Percentiles rank a stretch among this genome's conserved stretches.
Evolutionary conservation across 1,284 basidiomycete genomes (phyloP).

Genomic region (Ceratobasidium sp.): DNA sequence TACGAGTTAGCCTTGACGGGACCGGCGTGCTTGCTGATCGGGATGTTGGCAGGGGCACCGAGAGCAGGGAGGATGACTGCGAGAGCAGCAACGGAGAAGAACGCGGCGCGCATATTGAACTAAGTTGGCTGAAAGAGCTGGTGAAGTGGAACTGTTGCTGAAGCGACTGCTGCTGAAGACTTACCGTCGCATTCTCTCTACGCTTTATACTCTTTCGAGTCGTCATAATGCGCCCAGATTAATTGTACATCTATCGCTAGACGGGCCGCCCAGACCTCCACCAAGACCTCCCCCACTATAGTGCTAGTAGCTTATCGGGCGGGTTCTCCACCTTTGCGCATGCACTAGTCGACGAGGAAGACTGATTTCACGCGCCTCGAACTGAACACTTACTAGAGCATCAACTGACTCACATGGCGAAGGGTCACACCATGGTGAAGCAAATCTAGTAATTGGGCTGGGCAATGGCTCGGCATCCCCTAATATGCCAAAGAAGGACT

Average conservation of each 20-base stretch:
- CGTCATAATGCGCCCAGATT: too few relatives aligned
- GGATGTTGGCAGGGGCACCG: constrained; percentile 29
- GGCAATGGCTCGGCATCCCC: constrained; percentile 7
- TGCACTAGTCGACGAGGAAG: neutral
- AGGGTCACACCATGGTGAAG: neutral
- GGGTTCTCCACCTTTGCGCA: neutral
- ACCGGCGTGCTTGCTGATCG: constrained; percentile 34
- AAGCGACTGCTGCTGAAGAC: constrained; percentile 30
- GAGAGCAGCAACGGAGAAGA: constrained; percentile 30
- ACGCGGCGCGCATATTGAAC: constrained; percentile 25
- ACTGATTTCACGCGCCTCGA: too few relatives aligned
- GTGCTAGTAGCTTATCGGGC: too few relatives aligned
- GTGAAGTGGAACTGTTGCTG: constrained; percentile 5
- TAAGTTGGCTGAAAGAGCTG: neutral
- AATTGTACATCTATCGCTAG: too few relatives aligned
- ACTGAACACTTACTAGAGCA: neutral
- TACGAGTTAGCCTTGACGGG: constrained; percentile 40
- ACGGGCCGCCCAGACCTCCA: neutral
- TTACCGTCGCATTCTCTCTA: neutral
- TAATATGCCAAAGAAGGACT: constrained; percentile 7
- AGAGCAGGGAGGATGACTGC: constrained; percentile 35
- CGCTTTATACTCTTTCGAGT: constrained; percentile 12
- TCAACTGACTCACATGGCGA: constrained; percentile 11
- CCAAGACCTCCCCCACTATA: too few relatives aligned
- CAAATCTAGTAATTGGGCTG: neutral